phyloP scores from a whole-genome alignment of 139 green algal genomes.

The Chlorella sp. region DNA sequence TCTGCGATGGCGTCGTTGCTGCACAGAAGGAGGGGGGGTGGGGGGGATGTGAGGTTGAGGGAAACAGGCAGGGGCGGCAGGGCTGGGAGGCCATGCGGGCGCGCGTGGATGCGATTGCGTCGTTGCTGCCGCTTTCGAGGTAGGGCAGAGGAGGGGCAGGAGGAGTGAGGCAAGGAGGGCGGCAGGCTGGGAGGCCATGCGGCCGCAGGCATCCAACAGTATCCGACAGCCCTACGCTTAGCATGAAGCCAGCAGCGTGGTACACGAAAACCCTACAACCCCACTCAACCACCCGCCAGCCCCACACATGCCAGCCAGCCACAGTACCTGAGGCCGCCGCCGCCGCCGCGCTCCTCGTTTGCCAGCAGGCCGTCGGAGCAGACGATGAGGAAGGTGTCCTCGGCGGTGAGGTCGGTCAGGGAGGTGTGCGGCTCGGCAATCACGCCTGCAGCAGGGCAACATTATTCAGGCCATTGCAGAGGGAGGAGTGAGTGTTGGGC shows the following conservation, averaged over 20 bases:
- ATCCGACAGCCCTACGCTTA: not conserved
- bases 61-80: too few species aligned
- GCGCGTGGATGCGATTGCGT: not conserved
- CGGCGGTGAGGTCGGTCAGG: slow-evolving; percentile 62
- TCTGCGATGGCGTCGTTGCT: not conserved
- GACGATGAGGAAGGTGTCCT: slow-evolving; percentile 83
- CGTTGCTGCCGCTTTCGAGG: not conserved
- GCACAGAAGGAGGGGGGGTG: too few species aligned
- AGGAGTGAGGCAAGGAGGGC: too few species aligned
- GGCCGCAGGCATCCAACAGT: too few species aligned
- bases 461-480: too few species aligned
- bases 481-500: too few species aligned
- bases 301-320: too few species aligned
- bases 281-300: too few species aligned
- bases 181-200: too few species aligned
- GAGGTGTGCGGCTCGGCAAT: slow-evolving; percentile 80
- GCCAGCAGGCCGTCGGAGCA: slow-evolving; percentile 88
- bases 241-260: not conserved
- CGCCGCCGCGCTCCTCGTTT: slow-evolving; percentile 68
- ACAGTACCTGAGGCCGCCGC: slow-evolving; percentile 18
- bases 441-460: slow-evolving; percentile 55
- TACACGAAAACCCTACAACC: not conserved
- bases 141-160: too few species aligned
- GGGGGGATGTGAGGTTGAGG: too few species aligned
- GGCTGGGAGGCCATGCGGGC: slow-evolving; percentile 6